Conservation (phyloP, 2,329 filamentous ascomycete species). For the Pyrenophora tritici-repentis region DNA sequence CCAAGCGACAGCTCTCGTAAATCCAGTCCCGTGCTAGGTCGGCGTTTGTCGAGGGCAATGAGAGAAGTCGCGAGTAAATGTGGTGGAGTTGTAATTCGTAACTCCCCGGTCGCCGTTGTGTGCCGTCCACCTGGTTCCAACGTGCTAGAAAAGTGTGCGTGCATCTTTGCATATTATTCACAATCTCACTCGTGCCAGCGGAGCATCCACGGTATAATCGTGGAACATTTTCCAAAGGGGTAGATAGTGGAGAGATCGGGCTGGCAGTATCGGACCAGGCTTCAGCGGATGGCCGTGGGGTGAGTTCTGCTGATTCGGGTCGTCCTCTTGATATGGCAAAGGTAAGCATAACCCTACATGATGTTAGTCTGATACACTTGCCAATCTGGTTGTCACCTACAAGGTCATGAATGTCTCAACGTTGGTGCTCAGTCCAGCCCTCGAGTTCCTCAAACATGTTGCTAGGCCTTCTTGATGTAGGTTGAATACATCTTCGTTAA, state of each 20-base stretch:
- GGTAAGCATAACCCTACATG: conserved; percentile 27
- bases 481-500: conserved; percentile 36
- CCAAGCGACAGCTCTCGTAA: conserved; percentile 40
- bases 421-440: conserved; percentile 23
- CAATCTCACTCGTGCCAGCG: conserved; percentile 25
- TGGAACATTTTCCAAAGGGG: conserved; percentile 23
- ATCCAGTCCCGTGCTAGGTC: conserved; percentile 32
- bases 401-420: conserved; percentile 35
- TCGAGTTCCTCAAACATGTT: conserved; percentile 30
- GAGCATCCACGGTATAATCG: conserved; percentile 26
- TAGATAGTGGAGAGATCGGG: conserved; percentile 32
- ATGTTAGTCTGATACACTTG: neutral
- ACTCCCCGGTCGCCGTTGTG: conserved; percentile 13
- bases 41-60: conserved; percentile 17
- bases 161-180: conserved; percentile 34
- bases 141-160: conserved; percentile 27
- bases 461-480: conserved; percentile 36
- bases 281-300: conserved; percentile 14
- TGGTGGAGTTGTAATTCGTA: conserved; percentile 32
- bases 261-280: conserved; percentile 1
- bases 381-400: conserved; percentile 23
- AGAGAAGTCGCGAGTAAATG: conserved; percentile 29
- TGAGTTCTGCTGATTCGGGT: conserved; percentile 21
- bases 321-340: conserved; percentile 32
- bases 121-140: conserved; percentile 21